Evolutionary conservation across 345 rosid species (phyloP).

Genomic region (Boechera retrofracta): DNA sequence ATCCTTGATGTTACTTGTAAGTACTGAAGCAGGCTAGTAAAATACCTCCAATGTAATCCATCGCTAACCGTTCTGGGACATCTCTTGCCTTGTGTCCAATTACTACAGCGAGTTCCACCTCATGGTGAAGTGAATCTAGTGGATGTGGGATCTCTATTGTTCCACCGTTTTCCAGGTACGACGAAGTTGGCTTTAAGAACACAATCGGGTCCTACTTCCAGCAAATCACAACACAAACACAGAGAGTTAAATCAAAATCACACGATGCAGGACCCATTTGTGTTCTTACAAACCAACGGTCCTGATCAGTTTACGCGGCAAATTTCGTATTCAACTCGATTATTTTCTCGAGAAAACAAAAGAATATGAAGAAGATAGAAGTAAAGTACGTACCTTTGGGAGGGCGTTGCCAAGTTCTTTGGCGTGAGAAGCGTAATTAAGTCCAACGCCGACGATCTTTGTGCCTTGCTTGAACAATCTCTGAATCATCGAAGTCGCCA

Average conservation of each 20-base stretch:
- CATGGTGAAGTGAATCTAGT: slow-evolving; percentile 77
- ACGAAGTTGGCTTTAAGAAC: slow-evolving; percentile 93
- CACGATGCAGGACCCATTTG: not conserved
- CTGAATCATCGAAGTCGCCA: slow-evolving; percentile 56
- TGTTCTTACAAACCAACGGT: not conserved
- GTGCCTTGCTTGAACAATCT: slow-evolving; percentile 73
- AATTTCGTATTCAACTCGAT: not conserved
- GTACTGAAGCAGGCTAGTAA: not conserved
- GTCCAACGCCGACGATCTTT: slow-evolving; percentile 94
- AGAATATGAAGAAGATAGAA: not conserved
- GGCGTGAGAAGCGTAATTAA: slow-evolving; percentile 95
- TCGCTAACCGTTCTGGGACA: slow-evolving; percentile 75
- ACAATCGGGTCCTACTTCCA: slow-evolving; percentile 74
- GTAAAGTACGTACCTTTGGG: slow-evolving; percentile 61
- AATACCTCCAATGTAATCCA: slow-evolving; percentile 86
- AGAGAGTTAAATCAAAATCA: not conserved
- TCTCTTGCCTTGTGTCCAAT: slow-evolving; percentile 80
- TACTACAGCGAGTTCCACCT: slow-evolving; percentile 94
- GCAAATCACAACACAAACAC: slow-evolving; percentile 4
- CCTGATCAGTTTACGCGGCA: not conserved
- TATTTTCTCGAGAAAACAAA: not conserved
- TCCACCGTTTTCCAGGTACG: slow-evolving; percentile 84
- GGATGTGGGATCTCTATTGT: slow-evolving; percentile 89
- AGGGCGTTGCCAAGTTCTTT: slow-evolving; percentile 93
- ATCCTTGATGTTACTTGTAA: not conserved